A percentile compares a stretch with the other conserved stretches of the same genome.
Conservation (phyloP, 83 land plant species). For the Thuja plicata region DNA sequence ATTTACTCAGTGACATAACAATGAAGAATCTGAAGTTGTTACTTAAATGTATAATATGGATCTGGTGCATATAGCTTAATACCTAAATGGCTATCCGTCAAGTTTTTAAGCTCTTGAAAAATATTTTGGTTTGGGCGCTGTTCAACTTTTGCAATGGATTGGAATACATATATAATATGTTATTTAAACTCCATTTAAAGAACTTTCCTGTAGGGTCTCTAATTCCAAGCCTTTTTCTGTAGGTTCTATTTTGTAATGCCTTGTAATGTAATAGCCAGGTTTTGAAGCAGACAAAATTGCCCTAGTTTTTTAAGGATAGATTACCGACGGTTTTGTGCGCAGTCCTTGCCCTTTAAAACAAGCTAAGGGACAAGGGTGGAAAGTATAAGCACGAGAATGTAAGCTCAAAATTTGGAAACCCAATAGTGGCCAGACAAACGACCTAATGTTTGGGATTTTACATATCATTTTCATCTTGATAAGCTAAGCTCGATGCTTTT, state of each 20-base stretch:
- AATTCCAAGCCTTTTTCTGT: neutral
- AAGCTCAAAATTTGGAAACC: neutral
- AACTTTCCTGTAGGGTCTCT: neutral
- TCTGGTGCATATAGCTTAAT: neutral
- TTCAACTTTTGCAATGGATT: neutral
- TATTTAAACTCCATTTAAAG: neutral
- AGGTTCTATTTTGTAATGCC: neutral
- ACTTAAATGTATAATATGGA: neutral
- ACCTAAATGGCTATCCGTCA: neutral
- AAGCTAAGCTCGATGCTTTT: neutral
- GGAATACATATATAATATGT: neutral
- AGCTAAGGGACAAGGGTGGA: neutral
- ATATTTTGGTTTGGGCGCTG: no score
- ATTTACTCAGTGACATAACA: neutral
- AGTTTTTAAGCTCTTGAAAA: no score
- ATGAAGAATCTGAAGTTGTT: neutral
- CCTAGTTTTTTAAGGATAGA: neutral
- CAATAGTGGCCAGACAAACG: neutral
- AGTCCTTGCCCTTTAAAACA: neutral
- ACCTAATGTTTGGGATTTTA: neutral
- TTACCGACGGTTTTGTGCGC: neutral
- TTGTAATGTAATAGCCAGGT: neutral
- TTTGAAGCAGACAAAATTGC: neutral
- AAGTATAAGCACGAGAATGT: neutral
- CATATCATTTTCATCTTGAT: neutral